phyloP scores from a whole-genome alignment of 1,284 basidiomycete genomes.

The Takashimella koratensis region DNA sequence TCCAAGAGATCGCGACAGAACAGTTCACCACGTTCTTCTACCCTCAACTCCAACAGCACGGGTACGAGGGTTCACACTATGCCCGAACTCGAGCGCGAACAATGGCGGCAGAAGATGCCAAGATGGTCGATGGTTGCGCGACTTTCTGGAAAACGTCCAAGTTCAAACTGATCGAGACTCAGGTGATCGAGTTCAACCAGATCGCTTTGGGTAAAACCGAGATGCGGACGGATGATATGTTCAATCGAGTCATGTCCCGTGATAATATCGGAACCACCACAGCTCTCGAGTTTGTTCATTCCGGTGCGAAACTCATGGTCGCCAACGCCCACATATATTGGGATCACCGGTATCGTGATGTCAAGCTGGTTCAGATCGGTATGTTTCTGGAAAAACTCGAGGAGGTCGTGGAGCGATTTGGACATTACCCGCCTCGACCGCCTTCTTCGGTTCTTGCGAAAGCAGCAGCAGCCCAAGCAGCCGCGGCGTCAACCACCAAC shows the following conservation, averaged over 20 bases:
- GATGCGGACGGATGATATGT: constrained; percentile 99
- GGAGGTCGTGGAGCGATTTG: constrained; percentile 80
- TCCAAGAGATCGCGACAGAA: constrained; percentile 85
- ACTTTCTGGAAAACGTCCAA: constrained; percentile 89
- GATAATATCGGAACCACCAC: constrained; percentile 91
- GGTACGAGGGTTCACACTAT: constrained; percentile 89
- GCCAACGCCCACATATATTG: constrained; percentile 92
- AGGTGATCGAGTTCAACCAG: constrained; percentile 90
- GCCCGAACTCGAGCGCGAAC: constrained; percentile 93
- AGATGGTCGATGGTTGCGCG: constrained; percentile 92
- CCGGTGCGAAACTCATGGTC: constrained; percentile 82
- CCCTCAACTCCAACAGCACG: constrained; percentile 68
- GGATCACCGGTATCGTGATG: constrained; percentile 90
- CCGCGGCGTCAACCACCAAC: constrained; percentile 1
- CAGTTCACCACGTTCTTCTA: constrained; percentile 93
- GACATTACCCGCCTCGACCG: constrained; percentile 67
- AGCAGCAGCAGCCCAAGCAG: constrained; percentile 7
- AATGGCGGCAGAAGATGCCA: constrained; percentile 82
- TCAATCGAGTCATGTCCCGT: constrained; percentile 94
- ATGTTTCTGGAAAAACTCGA: constrained; percentile 90
- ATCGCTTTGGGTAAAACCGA: constrained; percentile 90
- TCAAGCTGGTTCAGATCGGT: constrained; percentile 94
- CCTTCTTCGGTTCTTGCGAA: constrained; percentile 9
- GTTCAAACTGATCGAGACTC: constrained; percentile 92
- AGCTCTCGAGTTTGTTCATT: constrained; percentile 78